Evolutionary conservation across 495 filamentous ascomycete genomes (phyloP).

Genomic region (Friedmanniomyces simplex): DNA sequence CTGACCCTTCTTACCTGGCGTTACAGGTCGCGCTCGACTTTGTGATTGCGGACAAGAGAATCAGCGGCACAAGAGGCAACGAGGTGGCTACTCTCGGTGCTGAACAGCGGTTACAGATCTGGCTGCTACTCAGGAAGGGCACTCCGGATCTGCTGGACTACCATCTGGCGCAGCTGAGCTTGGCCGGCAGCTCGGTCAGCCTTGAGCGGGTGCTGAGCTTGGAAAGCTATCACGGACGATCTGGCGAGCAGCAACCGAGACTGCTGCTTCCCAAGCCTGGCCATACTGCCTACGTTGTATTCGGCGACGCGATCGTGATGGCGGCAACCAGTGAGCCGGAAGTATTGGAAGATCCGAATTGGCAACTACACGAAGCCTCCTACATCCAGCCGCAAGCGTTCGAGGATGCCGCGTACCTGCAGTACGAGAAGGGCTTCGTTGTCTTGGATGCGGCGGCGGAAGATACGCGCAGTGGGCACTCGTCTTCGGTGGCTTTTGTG

Average conservation of each 20-base stretch:
- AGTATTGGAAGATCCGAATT: constrained; percentile 46
- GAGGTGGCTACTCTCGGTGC: constrained; percentile 22
- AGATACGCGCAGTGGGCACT: constrained; percentile 31
- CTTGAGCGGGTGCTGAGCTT: constrained; percentile 51
- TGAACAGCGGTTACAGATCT: constrained; percentile 10
- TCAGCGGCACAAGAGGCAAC: constrained; percentile 11
- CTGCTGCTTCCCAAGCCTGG: constrained; percentile 68
- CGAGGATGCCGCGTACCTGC: constrained; percentile 76
- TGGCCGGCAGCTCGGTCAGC: constrained; percentile 21
- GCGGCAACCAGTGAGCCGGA: constrained; percentile 53
- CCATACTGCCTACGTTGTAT: constrained; percentile 71
- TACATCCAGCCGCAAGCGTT: constrained; percentile 48
- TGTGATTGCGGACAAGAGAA: constrained; percentile 27
- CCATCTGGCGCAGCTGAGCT: constrained; percentile 32
- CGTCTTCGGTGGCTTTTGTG: constrained; percentile 60
- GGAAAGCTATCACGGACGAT: constrained; percentile 42
- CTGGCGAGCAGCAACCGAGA: constrained; percentile 45
- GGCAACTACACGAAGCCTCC: constrained; percentile 57
- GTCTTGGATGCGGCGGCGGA: constrained; percentile 45
- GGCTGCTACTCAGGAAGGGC: constrained; percentile 20
- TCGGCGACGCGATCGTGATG: constrained; percentile 64
- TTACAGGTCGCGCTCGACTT: constrained; percentile 36
- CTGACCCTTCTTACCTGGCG: no score
- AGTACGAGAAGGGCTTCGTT: constrained; percentile 39
- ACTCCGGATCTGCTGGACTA: constrained; percentile 21